A percentile compares a stretch with the other conserved stretches of the same genome.
Evolutionary conservation across 495 filamentous ascomycete genomes (phyloP).

Genomic region (Talaromyces proteolyticus): DNA sequence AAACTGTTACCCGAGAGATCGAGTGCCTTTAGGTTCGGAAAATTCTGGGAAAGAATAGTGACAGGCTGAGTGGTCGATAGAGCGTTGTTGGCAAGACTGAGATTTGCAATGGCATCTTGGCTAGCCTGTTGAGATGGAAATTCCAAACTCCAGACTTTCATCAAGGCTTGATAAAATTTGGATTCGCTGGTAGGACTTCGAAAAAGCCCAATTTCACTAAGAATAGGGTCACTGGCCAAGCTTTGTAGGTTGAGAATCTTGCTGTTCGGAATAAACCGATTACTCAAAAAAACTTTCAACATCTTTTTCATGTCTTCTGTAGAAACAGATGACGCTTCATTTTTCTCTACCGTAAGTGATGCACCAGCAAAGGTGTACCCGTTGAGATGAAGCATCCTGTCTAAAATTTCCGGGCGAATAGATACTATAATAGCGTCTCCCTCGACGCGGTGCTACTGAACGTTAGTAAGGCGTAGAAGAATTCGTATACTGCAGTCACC

Average conservation of each 20-base stretch:
- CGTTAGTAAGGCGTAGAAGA: constrained; percentile 65
- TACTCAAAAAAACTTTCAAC: constrained; percentile 55
- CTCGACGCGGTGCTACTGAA: constrained; percentile 62
- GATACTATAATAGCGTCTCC: constrained; percentile 64
- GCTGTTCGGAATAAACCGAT: constrained; percentile 60
- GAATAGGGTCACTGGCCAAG: constrained; percentile 60
- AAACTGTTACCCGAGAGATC: constrained; percentile 80
- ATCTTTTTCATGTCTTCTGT: constrained; percentile 39
- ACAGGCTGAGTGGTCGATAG: constrained; percentile 65
- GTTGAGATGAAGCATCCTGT: constrained; percentile 56
- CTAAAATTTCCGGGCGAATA: constrained; percentile 55
- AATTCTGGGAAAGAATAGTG: constrained; percentile 62
- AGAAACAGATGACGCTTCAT: constrained; percentile 19
- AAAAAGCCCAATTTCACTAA: constrained; percentile 72
- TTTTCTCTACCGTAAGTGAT: constrained; percentile 45
- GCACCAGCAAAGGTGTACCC: constrained; percentile 60
- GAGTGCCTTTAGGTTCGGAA: constrained; percentile 78
- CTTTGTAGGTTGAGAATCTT: constrained; percentile 79
- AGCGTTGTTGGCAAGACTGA: constrained; percentile 72
- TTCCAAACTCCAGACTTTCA: constrained; percentile 69
- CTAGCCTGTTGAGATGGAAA: constrained; percentile 63
- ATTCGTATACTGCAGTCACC: constrained; percentile 46
- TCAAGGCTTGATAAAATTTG: constrained; percentile 86
- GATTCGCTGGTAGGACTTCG: constrained; percentile 59
- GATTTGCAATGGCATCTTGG: constrained; percentile 64